phyloP scores from a whole-genome alignment of 1,284 basidiomycete genomes.

The Boletus mariae region DNA sequence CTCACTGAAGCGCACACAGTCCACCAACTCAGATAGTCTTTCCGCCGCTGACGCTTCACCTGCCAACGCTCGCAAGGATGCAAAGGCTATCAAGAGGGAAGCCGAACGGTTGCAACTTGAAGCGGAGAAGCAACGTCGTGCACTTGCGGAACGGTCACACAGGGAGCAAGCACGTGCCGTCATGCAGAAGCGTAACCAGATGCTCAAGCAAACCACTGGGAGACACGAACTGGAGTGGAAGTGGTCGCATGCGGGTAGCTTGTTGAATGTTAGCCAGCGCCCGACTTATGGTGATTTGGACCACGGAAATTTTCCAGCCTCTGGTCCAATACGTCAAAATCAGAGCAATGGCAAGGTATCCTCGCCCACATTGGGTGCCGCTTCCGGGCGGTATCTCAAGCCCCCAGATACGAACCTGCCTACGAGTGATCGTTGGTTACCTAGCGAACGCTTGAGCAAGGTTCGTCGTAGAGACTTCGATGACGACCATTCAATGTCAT shows the following conservation, averaged over 20 bases:
- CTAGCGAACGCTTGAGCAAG: conserved; percentile 65
- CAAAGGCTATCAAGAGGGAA: conserved; percentile 89
- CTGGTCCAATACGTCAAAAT: conserved; percentile 59
- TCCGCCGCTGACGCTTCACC: conserved; percentile 56
- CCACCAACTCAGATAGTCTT: conserved; percentile 71
- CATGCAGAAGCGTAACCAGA: conserved; percentile 85
- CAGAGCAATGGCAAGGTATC: conserved; percentile 37
- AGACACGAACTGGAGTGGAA: conserved; percentile 60
- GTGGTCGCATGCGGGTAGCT: conserved; percentile 37
- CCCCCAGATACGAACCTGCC: conserved; percentile 35
- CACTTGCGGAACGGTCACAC: conserved; percentile 69
- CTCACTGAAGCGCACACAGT: conserved; percentile 83
- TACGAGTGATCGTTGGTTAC: conserved; percentile 50
- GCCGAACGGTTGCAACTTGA: conserved; percentile 81
- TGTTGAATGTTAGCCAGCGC: conserved; percentile 35
- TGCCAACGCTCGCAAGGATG: conserved; percentile 50
- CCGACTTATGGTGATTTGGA: conserved; percentile 34
- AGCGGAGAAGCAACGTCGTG: conserved; percentile 84
- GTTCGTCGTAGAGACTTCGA: conserved; percentile 80
- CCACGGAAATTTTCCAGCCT: conserved; percentile 49
- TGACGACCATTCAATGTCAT: conserved; percentile 88
- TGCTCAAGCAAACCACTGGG: conserved; percentile 56
- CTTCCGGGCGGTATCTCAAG: conserved; percentile 52
- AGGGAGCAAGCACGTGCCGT: conserved; percentile 91
- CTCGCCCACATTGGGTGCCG: conserved; percentile 51